Conservation (phyloP, 345 rosid genomes). For the Conringia planisiliqua region DNA sequence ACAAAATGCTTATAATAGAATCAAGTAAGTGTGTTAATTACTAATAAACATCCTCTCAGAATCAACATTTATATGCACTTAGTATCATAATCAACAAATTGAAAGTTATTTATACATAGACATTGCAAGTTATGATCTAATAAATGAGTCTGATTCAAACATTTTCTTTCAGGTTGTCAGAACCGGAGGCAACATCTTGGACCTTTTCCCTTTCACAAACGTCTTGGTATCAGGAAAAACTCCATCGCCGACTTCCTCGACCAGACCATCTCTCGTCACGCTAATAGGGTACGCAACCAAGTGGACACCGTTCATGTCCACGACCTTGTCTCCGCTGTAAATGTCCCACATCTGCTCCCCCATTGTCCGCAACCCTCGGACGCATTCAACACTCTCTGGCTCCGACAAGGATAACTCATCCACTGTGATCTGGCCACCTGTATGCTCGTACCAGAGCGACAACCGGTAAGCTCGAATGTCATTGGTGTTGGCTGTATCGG, state of each 20-base stretch:
- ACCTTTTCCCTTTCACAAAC: conserved; percentile 65
- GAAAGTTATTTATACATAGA: conserved; percentile 5
- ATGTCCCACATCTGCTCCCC: conserved; percentile 75
- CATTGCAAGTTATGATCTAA: conserved; percentile 13
- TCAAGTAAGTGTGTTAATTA: conserved; percentile 11
- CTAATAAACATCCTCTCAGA: not conserved
- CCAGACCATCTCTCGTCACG: conserved; percentile 51
- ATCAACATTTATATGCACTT: not conserved
- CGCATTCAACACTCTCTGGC: conserved; percentile 67
- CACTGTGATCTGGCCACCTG: conserved; percentile 39
- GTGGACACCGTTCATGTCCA: conserved; percentile 78
- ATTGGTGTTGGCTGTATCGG: not conserved
- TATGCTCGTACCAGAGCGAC: conserved; percentile 80
- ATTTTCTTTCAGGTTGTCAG: conserved; percentile 50
- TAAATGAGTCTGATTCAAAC: not conserved
- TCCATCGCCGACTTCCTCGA: conserved; percentile 50
- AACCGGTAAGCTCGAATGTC: conserved; percentile 54
- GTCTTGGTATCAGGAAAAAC: conserved; percentile 75
- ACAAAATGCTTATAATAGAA: not conserved
- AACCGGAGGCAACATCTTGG: conserved; percentile 61
- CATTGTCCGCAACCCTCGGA: conserved; percentile 39
- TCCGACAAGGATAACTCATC: conserved; percentile 35
- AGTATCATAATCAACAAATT: not conserved
- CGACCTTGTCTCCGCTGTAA: conserved; percentile 57
- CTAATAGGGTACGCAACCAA: conserved; percentile 60